Evolutionary conservation across 148 eudicot genomes (phyloP), one percentile per base, ranked within the genome.

Genomic region (Silene latifolia): DNA sequence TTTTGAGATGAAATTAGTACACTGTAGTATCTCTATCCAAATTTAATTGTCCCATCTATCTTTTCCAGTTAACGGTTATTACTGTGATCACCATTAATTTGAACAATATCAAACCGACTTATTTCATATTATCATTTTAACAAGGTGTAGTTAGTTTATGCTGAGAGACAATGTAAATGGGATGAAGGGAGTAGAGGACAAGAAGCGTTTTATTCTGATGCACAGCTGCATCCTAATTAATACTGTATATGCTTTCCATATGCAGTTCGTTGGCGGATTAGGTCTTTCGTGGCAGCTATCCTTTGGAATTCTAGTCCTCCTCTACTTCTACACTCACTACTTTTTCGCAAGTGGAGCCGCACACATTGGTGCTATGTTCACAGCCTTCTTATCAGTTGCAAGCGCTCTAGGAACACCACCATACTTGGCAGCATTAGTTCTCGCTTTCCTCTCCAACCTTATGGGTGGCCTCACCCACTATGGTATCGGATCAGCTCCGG

Each of bases 321-420:
- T 95, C 29, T 95, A 95, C 82, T 95, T 90, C 93, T 95, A 92
- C 78, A 90, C 96, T 51, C 99, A 95, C 82, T 95, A 92, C 88
- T 95, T 95, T 81, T 95, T 95, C 42, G 99, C 99, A 57, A 95
- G 97, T 75, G 99, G 99, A 67, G 99, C 99, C 62, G 99, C 99
- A 75, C 97, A 95, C 44, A 95, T 95, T n/a, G 99, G 99, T 56
- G 99, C 99, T 72, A 95, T 95, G 99, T 95, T 85, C 80, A 92
- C 99, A 13, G 96, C 97, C 57, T 92, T 95, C 82, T 74, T 95
- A 74, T 90, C 97, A 1, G 96, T 95, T n/a, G 89, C 99, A 51
- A 92, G 91, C 72, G 99, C 99, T 24, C 85, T 95, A 58, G 96
- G 99, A 20, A 87, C 99, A 58, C 99, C 97, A 19, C 84, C 97